Conservation (phyloP, 2,329 filamentous ascomycete species). For the Monilinia fructigena region DNA sequence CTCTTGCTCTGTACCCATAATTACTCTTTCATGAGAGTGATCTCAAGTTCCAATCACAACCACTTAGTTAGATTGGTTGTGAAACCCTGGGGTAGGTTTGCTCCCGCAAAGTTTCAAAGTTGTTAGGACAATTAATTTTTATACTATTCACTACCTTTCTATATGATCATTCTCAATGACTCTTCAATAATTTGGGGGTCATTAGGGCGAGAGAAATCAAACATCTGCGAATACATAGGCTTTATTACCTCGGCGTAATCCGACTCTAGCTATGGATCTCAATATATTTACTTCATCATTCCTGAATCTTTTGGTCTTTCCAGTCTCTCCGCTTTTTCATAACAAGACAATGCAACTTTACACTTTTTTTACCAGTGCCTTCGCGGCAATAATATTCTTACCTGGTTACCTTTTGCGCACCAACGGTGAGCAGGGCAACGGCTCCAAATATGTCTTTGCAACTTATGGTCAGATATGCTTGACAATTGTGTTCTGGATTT, state of each 20-base stretch:
- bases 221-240: not conserved
- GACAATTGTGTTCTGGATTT: not conserved
- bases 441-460: slow-evolving; percentile 29
- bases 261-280: not conserved
- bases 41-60: not conserved
- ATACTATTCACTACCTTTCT: slow-evolving; percentile 10
- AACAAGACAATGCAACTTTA: not conserved
- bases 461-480: slow-evolving; percentile 27
- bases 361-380: not conserved
- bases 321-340: not conserved
- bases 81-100: not conserved
- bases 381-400: slow-evolving; percentile 10
- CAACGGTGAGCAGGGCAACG: slow-evolving; percentile 7
- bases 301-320: not conserved
- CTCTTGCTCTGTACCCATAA: not conserved
- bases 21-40: not conserved
- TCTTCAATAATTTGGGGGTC: not conserved
- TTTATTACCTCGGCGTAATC: not conserved
- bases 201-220: not conserved
- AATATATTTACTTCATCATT: not conserved
- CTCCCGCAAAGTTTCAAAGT: not conserved
- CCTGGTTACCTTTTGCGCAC: slow-evolving; percentile 11
- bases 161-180: slow-evolving; percentile 15
- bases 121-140: not conserved
- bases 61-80: not conserved